Base-by-base conservation (phyloP, 108 stramenopile genomes). In the Nannochloropsis granulata region DNA sequence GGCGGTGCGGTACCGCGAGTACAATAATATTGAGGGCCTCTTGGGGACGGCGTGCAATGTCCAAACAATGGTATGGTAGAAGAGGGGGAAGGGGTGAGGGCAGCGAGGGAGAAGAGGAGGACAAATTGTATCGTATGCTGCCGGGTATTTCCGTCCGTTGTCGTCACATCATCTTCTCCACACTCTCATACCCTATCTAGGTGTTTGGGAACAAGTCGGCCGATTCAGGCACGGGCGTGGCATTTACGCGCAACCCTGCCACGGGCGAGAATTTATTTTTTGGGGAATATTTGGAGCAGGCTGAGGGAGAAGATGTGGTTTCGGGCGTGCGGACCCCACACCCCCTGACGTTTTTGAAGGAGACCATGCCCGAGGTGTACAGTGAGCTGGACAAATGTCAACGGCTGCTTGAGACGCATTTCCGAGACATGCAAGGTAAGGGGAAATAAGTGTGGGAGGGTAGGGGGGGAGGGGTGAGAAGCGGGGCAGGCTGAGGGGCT, bases 241-340 rank as follows among this genome's bases (percentile, higher is more conserved):
- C 92, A 11, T 95, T 95, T 85, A 91, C 92, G 44, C 92, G 95
- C 42, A 92, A 94, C 86, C 95, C 95, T 45, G 92, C 92, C 42
- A 94, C 92, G 0, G 94, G 93, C 12, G 92, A 91, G 84, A 91
- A 93, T 79, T 81, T 85, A 25, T 86, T 95, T 80, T 94, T 93
- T 81, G 95, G 95, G 45, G 95, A 95, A 84, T 95, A 93, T 56
- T 90, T 95, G n/a, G 90, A 94, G 86, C 94, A 95, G 84, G 94
- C 94, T 23, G 93, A 94, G 85, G 95, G 95, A 24, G 95, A 95
- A 84, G 95, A 95, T 84, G 95, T 95, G 7, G 95, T 95, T 13
- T 93, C 93, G 45, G 95, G 95, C 25, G 93, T 94, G 81, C 91
- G 95, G 25, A 94, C 94, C 42, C 95, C 95, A 13, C 87, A 92